Percentiles rank a stretch among this genome's conserved stretches.
These are phyloP conservation scores for Fagus crenata DNA, from an alignment of 306 rosid genomes.

Conservation along the genomic window DNA sequence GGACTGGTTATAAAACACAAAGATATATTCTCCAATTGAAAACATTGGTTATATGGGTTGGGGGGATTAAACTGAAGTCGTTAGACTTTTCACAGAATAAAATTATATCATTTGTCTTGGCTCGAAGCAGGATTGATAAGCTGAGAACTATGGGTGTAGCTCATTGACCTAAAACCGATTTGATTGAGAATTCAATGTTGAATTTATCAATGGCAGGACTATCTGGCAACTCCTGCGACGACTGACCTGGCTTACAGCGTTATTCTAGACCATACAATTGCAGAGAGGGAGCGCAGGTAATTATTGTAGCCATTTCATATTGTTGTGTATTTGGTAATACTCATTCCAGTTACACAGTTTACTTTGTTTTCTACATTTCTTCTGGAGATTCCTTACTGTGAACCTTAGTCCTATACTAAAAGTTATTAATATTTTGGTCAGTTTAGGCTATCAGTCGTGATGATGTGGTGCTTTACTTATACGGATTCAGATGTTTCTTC, in stretches of 20 bases:
- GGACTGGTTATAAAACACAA: no score
- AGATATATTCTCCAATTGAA: no score
- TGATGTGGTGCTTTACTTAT: background rate
- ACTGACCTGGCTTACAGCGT: conserved; percentile 89
- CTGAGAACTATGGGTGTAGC: conserved; percentile 2
- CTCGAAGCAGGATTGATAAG: conserved; percentile 12
- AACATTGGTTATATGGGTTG: no score
- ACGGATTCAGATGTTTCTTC: background rate
- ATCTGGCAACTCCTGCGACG: conserved; percentile 75
- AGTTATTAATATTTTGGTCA: background rate
- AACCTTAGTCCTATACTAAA: background rate
- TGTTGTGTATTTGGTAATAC: conserved; percentile 22
- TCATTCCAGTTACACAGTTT: conserved; percentile 9
- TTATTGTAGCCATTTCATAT: conserved; percentile 30
- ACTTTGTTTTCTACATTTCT: conserved; percentile 7
- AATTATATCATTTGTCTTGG: background rate
- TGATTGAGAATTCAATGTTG: conserved; percentile 28
- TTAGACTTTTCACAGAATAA: background rate
- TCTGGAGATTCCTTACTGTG: no score
- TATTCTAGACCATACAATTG: conserved; percentile 93
- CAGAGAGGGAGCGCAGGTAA: conserved; percentile 99
- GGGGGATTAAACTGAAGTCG: background rate
- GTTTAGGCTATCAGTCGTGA: background rate
- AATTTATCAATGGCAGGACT: conserved; percentile 69
- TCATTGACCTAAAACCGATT: conserved; percentile 15